phyloP scores from a whole-genome alignment of 2,329 filamentous ascomycete genomes.

The Beauveria asiatica region DNA sequence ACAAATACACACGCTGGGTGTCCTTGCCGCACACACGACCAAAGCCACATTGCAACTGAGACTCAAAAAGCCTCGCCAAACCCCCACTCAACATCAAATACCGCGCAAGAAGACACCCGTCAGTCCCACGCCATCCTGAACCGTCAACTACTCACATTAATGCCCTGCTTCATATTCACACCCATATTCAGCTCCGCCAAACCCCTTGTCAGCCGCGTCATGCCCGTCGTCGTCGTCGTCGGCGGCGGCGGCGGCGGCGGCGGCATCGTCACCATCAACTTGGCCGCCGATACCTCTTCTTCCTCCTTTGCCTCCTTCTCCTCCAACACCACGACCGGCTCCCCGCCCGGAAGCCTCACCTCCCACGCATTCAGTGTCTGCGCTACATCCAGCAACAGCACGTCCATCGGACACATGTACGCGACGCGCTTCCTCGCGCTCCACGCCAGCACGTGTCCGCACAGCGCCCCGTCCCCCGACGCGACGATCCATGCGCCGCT shows the following conservation, averaged over 20 bases:
- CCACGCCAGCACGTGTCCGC: conserved; percentile 86
- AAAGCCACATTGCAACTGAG: no score
- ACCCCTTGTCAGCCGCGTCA: neutral
- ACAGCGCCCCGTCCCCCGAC: conserved; percentile 67
- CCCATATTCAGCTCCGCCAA: neutral
- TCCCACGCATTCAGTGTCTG: conserved; percentile 62
- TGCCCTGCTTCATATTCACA: neutral
- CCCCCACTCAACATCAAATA: neutral
- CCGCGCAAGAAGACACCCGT: conserved; percentile 20
- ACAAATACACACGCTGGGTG: no score
- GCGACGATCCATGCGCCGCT: conserved; percentile 91
- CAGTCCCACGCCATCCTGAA: conserved; percentile 5
- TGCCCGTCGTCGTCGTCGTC: neutral
- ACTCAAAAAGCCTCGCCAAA: no score
- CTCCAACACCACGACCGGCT: conserved; percentile 28
- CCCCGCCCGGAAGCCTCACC: conserved; percentile 61
- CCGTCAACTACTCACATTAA: conserved; percentile 16
- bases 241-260: neutral
- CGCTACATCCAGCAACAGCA: conserved; percentile 77
- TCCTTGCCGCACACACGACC: no score
- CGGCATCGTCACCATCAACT: neutral
- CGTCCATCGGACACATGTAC: conserved; percentile 93
- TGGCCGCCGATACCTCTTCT: neutral
- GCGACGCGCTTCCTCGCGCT: conserved; percentile 71
- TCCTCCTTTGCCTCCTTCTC: neutral